Conservation (phyloP, 1,139 yeast species). For the Saccharomyces hybrid region DNA sequence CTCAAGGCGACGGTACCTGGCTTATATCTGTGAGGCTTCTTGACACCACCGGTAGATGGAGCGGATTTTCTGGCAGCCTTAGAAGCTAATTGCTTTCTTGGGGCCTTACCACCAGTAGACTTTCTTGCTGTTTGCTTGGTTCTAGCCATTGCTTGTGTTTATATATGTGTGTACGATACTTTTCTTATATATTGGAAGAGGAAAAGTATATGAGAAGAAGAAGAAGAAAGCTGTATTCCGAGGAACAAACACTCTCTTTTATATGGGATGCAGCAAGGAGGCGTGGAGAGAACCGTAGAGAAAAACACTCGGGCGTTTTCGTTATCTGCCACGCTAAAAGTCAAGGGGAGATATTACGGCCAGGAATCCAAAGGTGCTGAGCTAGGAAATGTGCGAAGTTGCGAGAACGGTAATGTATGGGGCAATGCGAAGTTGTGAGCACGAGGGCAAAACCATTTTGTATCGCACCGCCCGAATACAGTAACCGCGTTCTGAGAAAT, state of each 20-base stretch:
- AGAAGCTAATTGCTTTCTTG: slow-evolving; percentile 97
- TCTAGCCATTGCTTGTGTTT: slow-evolving; percentile 67
- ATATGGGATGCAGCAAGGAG: neutral
- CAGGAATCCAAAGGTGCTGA: neutral
- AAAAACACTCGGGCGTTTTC: neutral
- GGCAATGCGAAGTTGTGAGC: neutral
- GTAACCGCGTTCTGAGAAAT: neutral
- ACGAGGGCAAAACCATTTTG: neutral
- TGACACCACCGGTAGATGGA: slow-evolving; percentile 95
- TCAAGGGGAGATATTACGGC: neutral
- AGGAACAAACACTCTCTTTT: neutral
- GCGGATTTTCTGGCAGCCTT: slow-evolving; percentile 98
- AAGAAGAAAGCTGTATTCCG: neutral
- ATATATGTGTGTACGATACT: neutral
- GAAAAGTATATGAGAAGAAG: neutral
- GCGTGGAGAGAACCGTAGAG: neutral
- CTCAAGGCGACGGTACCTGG: slow-evolving; percentile 99
- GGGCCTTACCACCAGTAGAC: slow-evolving; percentile 98
- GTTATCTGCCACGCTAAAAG: slow-evolving; percentile 1
- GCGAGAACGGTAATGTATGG: neutral
- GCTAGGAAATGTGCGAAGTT: neutral
- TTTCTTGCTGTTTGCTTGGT: slow-evolving; percentile 98
- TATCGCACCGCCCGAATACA: neutral
- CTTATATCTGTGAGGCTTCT: slow-evolving; percentile 99
- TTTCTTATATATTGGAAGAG: neutral